phyloP scores from a whole-genome alignment of 805 yeast species.

The Barnettozyma pratensis region DNA sequence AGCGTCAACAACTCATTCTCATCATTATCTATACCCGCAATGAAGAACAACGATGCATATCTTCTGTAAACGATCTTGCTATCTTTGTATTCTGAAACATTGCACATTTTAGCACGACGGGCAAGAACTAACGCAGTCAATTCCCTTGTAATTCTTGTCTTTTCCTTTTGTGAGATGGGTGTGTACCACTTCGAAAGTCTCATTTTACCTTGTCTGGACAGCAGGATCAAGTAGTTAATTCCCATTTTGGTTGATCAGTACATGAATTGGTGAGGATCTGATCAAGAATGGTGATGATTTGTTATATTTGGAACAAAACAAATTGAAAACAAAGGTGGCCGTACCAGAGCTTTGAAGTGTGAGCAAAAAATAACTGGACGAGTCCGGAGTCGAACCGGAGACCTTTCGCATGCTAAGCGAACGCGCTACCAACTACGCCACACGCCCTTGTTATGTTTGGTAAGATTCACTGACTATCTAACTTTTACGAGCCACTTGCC shows the following conservation, averaged over 20 bases:
- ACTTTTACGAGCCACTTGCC: constrained; percentile 31
- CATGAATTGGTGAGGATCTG: too few species aligned
- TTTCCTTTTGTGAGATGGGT: constrained; percentile 79
- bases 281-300: too few species aligned
- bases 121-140: constrained; percentile 79
- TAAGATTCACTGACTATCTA: not conserved
- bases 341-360: not conserved
- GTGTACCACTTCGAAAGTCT: constrained; percentile 92
- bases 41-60: constrained; percentile 88
- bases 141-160: constrained; percentile 77
- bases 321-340: not conserved
- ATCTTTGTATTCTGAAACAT: constrained; percentile 34
- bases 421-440: constrained; percentile 84
- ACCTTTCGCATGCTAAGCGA: constrained; percentile 78
- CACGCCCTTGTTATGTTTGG: constrained; percentile 45
- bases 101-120: constrained; percentile 88
- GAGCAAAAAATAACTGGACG: constrained; percentile 44
- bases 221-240: constrained; percentile 70
- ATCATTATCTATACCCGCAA: constrained; percentile 75
- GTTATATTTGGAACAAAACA: not conserved
- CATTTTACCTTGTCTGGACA: constrained; percentile 94
- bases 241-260: constrained; percentile 42
- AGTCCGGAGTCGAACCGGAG: constrained; percentile 76
- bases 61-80: constrained; percentile 84
- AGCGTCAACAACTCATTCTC: constrained; percentile 85